A percentile compares a stretch with the other conserved stretches of the same genome.
Evolutionary conservation across 768 basidiomycete species (phyloP).

Genomic region (Termitomyces heimii): DNA sequence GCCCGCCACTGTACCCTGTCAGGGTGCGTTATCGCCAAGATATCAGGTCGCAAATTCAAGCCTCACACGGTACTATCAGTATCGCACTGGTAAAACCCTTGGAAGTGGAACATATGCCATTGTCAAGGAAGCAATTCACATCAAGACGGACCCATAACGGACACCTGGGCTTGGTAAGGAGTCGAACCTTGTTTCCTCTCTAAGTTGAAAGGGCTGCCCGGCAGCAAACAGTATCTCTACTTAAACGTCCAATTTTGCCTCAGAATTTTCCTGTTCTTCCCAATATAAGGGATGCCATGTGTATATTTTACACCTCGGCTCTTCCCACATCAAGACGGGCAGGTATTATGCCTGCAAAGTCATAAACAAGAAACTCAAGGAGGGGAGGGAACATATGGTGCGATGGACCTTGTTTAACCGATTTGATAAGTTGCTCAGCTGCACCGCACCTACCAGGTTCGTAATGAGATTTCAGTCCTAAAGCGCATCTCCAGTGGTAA

Average conservation of each 20-base stretch:
- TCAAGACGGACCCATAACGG: conserved; percentile 79
- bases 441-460: conserved; percentile 49
- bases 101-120: conserved; percentile 94
- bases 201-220: too few relatives aligned
- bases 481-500: conserved; percentile 92
- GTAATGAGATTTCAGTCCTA: conserved; percentile 94
- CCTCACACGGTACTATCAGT: conserved; percentile 35
- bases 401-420: conserved; percentile 16
- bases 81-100: conserved; percentile 82
- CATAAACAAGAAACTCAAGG: conserved; percentile 99
- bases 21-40: too few relatives aligned
- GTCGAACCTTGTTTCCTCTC: too few relatives aligned
- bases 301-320: too few relatives aligned
- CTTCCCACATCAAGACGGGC: conserved; percentile 84
- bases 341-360: conserved; percentile 99
- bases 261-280: too few relatives aligned
- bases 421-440: conserved; percentile 4
- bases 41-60: background rate
- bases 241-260: too few relatives aligned
- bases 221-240: too few relatives aligned
- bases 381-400: conserved; percentile 97
- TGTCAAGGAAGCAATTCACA: conserved; percentile 92
- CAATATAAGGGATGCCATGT: too few relatives aligned
- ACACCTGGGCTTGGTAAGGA: too few relatives aligned
- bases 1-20: too few relatives aligned